These are phyloP conservation scores for Phaffia tasmanica DNA, from an alignment of 768 basidiomycete genomes.

Conservation along the genomic window DNA sequence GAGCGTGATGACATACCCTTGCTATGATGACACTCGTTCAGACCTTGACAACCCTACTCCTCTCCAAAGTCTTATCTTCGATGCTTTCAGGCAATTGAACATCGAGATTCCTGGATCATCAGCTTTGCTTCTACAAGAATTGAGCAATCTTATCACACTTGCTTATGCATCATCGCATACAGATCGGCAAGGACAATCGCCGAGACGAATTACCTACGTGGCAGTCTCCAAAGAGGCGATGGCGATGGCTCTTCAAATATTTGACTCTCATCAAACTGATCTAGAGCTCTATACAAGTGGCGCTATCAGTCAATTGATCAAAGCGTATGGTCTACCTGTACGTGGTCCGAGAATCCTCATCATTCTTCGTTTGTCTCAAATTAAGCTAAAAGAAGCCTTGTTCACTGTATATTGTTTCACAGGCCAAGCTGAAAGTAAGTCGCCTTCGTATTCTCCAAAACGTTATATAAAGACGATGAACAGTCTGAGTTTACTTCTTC, in stretches of 20 bases:
- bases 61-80: constrained; percentile 57
- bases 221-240: constrained; percentile 78
- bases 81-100: constrained; percentile 58
- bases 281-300: constrained; percentile 63
- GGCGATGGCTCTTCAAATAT: constrained; percentile 71
- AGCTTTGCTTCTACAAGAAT: constrained; percentile 66
- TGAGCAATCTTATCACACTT: constrained; percentile 75
- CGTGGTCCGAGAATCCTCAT: background rate
- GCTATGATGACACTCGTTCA: constrained; percentile 74
- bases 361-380: constrained; percentile 6
- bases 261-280: constrained; percentile 53
- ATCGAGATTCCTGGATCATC: constrained; percentile 52
- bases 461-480: background rate
- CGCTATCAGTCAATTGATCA: constrained; percentile 51
- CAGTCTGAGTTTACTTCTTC: background rate
- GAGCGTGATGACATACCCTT: constrained; percentile 59
- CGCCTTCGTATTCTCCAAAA: background rate
- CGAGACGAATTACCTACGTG: constrained; percentile 72
- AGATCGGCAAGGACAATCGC: constrained; percentile 38
- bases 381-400: constrained; percentile 16
- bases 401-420: background rate
- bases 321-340: constrained; percentile 16
- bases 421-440: too few species aligned
- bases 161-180: constrained; percentile 55
- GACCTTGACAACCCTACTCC: constrained; percentile 64